phyloP scores from a whole-genome alignment of 805 yeast species.

The Zygosaccharomyces gambellarensis region DNA sequence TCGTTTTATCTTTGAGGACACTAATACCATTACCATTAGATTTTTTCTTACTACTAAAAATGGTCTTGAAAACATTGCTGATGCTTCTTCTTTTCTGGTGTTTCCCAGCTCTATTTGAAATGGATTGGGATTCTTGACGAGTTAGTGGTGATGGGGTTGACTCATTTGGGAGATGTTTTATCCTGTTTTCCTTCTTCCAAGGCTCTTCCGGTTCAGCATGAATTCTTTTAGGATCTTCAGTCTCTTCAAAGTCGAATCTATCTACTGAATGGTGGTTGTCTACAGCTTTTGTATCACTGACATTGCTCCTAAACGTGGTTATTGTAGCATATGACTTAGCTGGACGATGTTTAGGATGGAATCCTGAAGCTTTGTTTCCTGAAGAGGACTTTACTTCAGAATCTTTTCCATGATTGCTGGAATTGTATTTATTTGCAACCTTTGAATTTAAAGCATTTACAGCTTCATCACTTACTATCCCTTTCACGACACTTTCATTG shows the following conservation, averaged over 20 bases:
- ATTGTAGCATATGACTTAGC: slow-evolving; percentile 31
- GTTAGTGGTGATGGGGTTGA: slow-evolving; percentile 7
- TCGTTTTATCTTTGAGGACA: neutral
- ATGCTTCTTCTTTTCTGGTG: slow-evolving; percentile 19
- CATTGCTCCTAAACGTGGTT: slow-evolving; percentile 31
- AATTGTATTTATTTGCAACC: neutral
- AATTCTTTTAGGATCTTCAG: neutral
- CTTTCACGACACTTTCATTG: slow-evolving; percentile 21
- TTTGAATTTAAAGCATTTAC: neutral
- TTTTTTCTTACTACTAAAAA: slow-evolving; percentile 17
- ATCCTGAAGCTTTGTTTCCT: neutral
- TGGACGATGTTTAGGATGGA: slow-evolving; percentile 14
- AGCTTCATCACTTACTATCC: slow-evolving; percentile 8
- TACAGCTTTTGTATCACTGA: slow-evolving; percentile 23
- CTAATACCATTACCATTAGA: slow-evolving; percentile 5
- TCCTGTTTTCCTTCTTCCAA: slow-evolving; percentile 1
- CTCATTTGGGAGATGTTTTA: neutral
- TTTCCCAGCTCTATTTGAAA: neutral
- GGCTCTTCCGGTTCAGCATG: neutral
- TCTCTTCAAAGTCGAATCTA: neutral
- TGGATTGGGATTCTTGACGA: neutral
- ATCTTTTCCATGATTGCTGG: neutral
- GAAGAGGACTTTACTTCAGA: neutral
- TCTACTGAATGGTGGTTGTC: neutral
- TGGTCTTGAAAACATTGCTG: slow-evolving; percentile 14